Evolutionary conservation across 2,329 filamentous ascomycete genomes (phyloP).

Genomic region (Scedosporium aurantiacum): DNA sequence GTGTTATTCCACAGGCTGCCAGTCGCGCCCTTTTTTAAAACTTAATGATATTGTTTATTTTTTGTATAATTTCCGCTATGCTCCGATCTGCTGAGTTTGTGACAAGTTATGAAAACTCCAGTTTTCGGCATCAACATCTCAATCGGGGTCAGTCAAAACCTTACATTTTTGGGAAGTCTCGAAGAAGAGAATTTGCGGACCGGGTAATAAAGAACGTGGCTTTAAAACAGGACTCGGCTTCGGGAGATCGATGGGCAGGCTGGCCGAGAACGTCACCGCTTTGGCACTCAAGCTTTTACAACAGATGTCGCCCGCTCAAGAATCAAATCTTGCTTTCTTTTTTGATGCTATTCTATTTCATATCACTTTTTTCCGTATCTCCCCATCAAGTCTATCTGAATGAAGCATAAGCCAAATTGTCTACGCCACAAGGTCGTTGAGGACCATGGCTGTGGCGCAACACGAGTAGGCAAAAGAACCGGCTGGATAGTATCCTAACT

Average conservation of each 20-base stretch:
- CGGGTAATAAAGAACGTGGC: no score
- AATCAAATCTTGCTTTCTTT: background rate
- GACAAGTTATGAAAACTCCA: background rate
- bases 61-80: background rate
- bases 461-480: background rate
- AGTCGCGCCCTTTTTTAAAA: background rate
- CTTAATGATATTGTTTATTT: background rate
- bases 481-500: background rate
- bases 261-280: no score
- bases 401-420: background rate
- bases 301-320: no score
- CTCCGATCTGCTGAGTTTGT: background rate
- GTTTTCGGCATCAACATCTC: background rate
- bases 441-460: background rate
- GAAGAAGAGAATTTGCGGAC: no score
- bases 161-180: no score
- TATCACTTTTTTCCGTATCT: background rate
- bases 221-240: no score
- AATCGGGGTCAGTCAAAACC: no score
- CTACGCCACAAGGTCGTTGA: background rate
- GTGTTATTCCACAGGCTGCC: background rate
- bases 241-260: no score
- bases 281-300: no score
- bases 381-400: background rate
- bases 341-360: background rate